Evolutionary conservation across 2,329 filamentous ascomycete species (phyloP).

Genomic region (Colletotrichum salicis): DNA sequence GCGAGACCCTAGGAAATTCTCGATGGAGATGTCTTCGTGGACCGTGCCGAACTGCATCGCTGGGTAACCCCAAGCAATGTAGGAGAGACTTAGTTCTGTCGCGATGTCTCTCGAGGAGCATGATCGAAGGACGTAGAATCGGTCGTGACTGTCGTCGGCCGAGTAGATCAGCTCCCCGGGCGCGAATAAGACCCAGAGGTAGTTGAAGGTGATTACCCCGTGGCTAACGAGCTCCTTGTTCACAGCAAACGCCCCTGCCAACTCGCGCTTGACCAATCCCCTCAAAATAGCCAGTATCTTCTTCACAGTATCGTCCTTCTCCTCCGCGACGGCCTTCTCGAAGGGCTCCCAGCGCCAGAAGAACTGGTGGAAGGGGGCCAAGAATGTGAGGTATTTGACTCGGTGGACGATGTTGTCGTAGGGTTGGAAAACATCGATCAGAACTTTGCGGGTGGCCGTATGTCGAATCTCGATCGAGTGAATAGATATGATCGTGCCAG

Average conservation of each 20-base stretch:
- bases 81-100: conserved; percentile 50
- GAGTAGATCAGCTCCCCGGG: conserved; percentile 55
- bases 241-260: conserved; percentile 60
- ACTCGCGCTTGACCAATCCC: conserved; percentile 58
- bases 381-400: conserved; percentile 35
- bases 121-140: conserved; percentile 49
- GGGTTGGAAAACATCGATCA: conserved; percentile 37
- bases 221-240: conserved; percentile 62
- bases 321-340: conserved; percentile 35
- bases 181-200: conserved; percentile 63
- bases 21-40: conserved; percentile 47
- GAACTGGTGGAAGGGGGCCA: conserved; percentile 39
- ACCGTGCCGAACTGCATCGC: conserved; percentile 55
- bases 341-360: conserved; percentile 40
- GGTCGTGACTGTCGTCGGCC: conserved; percentile 50
- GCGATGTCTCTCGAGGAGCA: conserved; percentile 42
- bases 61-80: conserved; percentile 56
- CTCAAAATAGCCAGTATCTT: conserved; percentile 35
- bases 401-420: conserved; percentile 32
- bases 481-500: conserved; percentile 32
- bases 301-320: conserved; percentile 32
- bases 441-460: conserved; percentile 35
- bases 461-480: conserved; percentile 39
- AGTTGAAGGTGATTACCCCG: conserved; percentile 61
- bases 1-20: conserved; percentile 53